Base-by-base conservation (phyloP, 1,284 basidiomycete species). In the Ustilago sp. region DNA sequence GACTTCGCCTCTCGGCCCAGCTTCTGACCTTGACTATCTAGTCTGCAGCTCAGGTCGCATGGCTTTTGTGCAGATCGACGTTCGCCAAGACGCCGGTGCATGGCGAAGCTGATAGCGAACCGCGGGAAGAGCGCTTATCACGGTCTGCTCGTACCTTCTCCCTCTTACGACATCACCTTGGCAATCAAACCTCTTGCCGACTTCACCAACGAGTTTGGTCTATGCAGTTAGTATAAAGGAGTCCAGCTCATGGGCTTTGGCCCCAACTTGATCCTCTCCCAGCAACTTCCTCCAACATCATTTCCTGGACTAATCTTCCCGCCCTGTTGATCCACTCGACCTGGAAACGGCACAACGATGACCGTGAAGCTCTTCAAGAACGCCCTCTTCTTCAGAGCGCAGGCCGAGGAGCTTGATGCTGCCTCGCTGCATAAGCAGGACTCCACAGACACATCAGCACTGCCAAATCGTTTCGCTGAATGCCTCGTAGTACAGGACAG, bases 301-400 rank as follows among this genome's bases (percentile, higher is more conserved):
- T 57, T 28, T 15, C 41, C 35, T 35, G 13, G 0, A 3, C 11
- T 9, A 38, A 19, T 45, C n/a, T 45, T 38, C 31, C 19, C 28
- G 11, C 54, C 38, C 11, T 17, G 35, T 32, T 32, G 19, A 28
- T 4, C 36, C 19, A 9, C 32, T 12, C 45, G 32, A 28, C n/a
- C 39, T 28, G 28, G 19, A 19, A 36, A 23, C 19, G 45, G 4
- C 19, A 15, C 36, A 51, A 38, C 19, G 3, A 72, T 72, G 69
- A 41, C 55, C 6, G 63, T 59, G 28, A 62, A 63, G 57, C 64
- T 75, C 4, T 70, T 75, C 61, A 62, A 64, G 39, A 75, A 75
- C n/a, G 73, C 67, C 7, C 59, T 75, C 54, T 63, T 75, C 63
- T 75, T 75, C 58, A 70, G 63, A 19, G 73, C 73, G 4, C 73